Conservation (phyloP, 768 basidiomycete genomes). For the Clathrus columnatus region DNA sequence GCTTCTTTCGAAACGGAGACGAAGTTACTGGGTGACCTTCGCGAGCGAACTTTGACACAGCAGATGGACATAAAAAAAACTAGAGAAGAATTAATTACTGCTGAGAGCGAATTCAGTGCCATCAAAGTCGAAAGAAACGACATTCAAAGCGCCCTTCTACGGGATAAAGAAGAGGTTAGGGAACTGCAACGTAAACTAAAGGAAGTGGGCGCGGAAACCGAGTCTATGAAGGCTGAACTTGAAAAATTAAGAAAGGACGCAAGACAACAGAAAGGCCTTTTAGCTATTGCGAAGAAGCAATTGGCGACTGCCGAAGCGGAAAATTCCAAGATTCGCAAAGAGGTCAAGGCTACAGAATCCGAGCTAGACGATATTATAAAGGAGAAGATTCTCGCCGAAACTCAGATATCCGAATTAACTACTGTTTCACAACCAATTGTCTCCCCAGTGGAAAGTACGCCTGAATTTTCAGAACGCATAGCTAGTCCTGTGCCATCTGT, state of each 20-base stretch:
- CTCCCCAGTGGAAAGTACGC: conserved; percentile 8
- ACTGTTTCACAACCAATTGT: conserved; percentile 17
- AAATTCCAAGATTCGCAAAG: conserved; percentile 58
- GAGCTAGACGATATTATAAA: conserved; percentile 44
- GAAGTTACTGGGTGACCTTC: conserved; percentile 53
- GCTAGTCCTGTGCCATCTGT: conserved; percentile 35
- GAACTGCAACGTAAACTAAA: conserved; percentile 79
- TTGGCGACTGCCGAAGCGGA: conserved; percentile 75
- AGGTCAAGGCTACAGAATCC: conserved; percentile 55
- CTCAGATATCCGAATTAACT: conserved; percentile 28
- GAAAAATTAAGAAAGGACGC: conserved; percentile 91
- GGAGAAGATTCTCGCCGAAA: conserved; percentile 49
- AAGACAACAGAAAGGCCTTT: conserved; percentile 90
- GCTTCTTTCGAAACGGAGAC: conserved; percentile 82
- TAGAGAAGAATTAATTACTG: conserved; percentile 71
- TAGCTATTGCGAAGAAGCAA: conserved; percentile 94
- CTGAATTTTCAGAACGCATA: background rate
- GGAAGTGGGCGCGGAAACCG: conserved; percentile 67
- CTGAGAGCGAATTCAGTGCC: conserved; percentile 89
- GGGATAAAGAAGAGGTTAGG: conserved; percentile 92
- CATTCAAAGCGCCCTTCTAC: conserved; percentile 73
- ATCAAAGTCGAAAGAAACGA: conserved; percentile 85
- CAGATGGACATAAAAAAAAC: conserved; percentile 61
- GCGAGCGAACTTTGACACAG: conserved; percentile 61
- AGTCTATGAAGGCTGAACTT: conserved; percentile 58